Conservation (phyloP, 148 eudicot species). For the Heliamphora exappendiculata region DNA sequence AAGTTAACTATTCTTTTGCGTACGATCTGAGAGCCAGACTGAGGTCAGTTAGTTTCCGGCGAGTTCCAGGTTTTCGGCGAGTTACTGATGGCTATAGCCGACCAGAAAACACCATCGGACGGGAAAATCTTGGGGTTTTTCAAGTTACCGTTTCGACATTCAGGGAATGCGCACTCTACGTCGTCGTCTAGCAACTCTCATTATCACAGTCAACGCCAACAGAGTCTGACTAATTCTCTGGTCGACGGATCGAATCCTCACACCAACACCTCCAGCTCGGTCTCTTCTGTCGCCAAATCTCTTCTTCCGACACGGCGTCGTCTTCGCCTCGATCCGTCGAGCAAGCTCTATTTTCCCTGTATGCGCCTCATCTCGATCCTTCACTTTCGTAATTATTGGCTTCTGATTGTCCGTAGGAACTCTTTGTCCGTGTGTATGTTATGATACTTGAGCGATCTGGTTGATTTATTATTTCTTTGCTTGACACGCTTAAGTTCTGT, state of each 20-base stretch:
- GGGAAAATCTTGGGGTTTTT: slow-evolving; percentile 52
- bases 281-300: slow-evolving; percentile 77
- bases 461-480: neutral
- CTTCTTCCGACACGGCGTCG: slow-evolving; percentile 78
- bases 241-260: slow-evolving; percentile 39
- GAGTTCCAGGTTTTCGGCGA: neutral
- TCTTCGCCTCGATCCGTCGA: slow-evolving; percentile 76
- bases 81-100: slow-evolving; percentile 43
- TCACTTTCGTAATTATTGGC: neutral
- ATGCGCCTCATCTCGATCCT: slow-evolving; percentile 16
- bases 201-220: neutral
- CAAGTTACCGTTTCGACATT: slow-evolving; percentile 55
- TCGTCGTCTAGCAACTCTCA: slow-evolving; percentile 18
- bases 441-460: slow-evolving; percentile 5
- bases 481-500: neutral
- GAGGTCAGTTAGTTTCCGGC: neutral
- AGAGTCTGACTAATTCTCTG: slow-evolving; percentile 11
- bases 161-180: neutral
- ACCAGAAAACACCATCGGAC: slow-evolving; percentile 38
- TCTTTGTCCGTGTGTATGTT: neutral
- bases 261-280: slow-evolving; percentile 27
- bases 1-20: neutral
- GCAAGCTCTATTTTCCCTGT: slow-evolving; percentile 90
- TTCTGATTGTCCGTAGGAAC: neutral
- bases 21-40: slow-evolving; percentile 6